Base-by-base conservation (phyloP, 805 yeast species). In the Candida incommunis region DNA sequence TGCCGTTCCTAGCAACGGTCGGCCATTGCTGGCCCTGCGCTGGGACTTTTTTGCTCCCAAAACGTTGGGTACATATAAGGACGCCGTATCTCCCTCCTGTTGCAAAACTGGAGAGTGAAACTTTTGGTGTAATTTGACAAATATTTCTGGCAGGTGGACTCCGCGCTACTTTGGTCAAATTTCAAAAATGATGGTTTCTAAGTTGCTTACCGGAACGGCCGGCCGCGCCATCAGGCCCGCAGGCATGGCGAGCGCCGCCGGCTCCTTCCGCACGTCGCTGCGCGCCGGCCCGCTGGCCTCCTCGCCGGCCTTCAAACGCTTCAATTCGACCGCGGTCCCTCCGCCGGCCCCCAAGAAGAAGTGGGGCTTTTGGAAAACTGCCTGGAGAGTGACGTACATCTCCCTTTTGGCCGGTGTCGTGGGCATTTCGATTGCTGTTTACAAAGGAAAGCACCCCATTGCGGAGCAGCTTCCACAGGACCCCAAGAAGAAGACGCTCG, bases 401-500 rank as follows among this genome's bases (percentile, higher is more conserved):
- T 64, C 82, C 2, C 64, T 71, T 5, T 52, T 77, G 27, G 67
- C 74, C 1, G 70, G 76, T 20, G 61, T 75, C 31, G 79, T 74
- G 22, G 74, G 77, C 51, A 59, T 74, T 43, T 76, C 80, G 11
- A 83, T 75, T 61, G 69, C 75, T 21, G 55, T 63, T 51, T 62
- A 62, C 53, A 51, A 49, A 15, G 55, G 54, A 13, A 51, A 64
- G 27, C 61, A 62, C 47, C 67, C 67, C 18, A 48, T 45, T 18
- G 57, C 50, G 23, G 59, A 56, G 41, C 68, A 67, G 48, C 56
- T 59, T 44, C 62, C 64, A 20, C 62, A 64, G 16, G 85, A 82
- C 46, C 74, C 75, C 47, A 65, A 70, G 58, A 79, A 76, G 70
- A 80, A 80, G 64, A 77, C 82, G n/a, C 66, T 80, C 56, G 92